A percentile compares a stretch with the other conserved stretches of the same genome.
Conservation (phyloP, 176 grass and related monocot species). For the Carex myosuroides region DNA sequence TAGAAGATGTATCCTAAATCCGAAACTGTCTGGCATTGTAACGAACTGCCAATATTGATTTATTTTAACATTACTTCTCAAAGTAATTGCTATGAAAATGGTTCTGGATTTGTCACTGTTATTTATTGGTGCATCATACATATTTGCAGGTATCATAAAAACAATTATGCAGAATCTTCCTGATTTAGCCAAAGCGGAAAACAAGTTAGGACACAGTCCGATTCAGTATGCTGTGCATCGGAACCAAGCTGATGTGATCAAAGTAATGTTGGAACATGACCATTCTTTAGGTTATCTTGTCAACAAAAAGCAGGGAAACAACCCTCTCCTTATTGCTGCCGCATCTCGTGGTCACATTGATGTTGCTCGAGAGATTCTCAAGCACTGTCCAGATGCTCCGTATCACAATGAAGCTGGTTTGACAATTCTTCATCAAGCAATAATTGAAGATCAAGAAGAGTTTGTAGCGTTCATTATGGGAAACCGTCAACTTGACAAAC, state of each 20-base stretch:
- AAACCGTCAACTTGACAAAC: background rate
- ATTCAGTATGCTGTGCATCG: slow-evolving; percentile 2
- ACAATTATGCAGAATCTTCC: background rate
- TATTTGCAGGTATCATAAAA: background rate
- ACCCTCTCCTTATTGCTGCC: background rate
- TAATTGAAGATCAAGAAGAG: background rate
- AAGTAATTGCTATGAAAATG: no score
- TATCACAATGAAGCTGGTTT: background rate
- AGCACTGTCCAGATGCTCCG: slow-evolving; percentile 20
- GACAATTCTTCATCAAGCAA: slow-evolving; percentile 21
- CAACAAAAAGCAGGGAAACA: background rate
- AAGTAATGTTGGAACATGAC: background rate
- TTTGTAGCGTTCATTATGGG: background rate
- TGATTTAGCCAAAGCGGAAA: background rate
- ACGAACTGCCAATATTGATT: no score
- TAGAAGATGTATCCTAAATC: no score
- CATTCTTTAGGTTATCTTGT: background rate
- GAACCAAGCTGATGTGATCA: background rate
- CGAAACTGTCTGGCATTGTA: no score
- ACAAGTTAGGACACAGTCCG: background rate
- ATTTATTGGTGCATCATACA: background rate
- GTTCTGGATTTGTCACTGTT: no score
- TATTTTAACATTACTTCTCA: no score
- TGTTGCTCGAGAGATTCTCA: background rate
- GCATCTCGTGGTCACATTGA: background rate